Percentiles rank a stretch among this genome's conserved stretches.
phyloP scores from a whole-genome alignment of 106 monocot species.

The Posidonia australis region DNA sequence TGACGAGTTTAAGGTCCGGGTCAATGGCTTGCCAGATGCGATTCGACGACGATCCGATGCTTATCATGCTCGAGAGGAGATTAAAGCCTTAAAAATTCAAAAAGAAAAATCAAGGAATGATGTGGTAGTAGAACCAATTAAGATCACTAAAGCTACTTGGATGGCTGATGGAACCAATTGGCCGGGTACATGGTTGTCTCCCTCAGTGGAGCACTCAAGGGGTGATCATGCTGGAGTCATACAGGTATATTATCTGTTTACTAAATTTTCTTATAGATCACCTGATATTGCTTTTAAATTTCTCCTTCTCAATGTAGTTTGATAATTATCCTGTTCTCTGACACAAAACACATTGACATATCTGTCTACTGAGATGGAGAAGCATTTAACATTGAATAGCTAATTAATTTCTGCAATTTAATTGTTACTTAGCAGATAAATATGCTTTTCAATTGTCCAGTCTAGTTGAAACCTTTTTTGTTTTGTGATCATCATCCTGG shows the following conservation, averaged over 20 bases:
- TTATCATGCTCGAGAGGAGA: slow-evolving; percentile 64
- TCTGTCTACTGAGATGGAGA: no score
- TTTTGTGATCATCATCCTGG: no score
- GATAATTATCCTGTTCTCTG: no score
- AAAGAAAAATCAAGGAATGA: slow-evolving; percentile 36
- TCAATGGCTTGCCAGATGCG: slow-evolving; percentile 70
- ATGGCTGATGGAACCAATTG: slow-evolving; percentile 86
- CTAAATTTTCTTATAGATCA: no score
- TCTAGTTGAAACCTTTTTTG: no score
- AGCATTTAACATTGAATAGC: no score
- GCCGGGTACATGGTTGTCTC: slow-evolving; percentile 65
- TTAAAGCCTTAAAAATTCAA: slow-evolving; percentile 49
- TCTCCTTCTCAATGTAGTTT: no score
- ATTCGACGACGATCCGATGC: slow-evolving; percentile 72
- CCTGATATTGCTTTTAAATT: no score
- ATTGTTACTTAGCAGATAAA: no score
- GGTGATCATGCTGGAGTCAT: slow-evolving; percentile 75
- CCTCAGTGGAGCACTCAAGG: slow-evolving; percentile 38
- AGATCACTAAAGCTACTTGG: slow-evolving; percentile 79
- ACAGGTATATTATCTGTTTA: slow-evolving; percentile 65
- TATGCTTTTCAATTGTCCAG: no score
- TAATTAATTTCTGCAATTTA: no score
- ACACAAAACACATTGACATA: background rate
- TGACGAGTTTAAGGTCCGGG: slow-evolving; percentile 77
- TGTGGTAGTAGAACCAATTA: slow-evolving; percentile 36